Base-by-base conservation (phyloP, 2,329 filamentous ascomycete genomes). In the Clarireedia homoeocarpa region DNA sequence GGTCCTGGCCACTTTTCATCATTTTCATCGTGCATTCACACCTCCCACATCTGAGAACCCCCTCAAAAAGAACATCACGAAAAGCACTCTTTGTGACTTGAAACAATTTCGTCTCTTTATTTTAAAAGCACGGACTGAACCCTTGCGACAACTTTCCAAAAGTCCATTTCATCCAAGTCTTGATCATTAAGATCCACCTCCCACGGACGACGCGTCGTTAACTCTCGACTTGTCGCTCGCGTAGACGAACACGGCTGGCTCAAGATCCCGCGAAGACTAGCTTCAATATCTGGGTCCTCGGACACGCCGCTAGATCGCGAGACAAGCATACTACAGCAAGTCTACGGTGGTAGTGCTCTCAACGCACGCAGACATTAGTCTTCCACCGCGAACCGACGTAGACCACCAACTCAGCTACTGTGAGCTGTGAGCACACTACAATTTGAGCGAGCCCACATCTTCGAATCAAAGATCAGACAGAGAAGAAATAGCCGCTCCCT, bases 381-480 rank as follows among this genome's bases (percentile, higher is more conserved):
- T n/a, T 24, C 6, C 42, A n/a, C 20, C 20, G 39, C 47, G 53
- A 49, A 58, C 26, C 59, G 54, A 56, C 38, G 57, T 58, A 36
- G 44, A 55, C 47, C 54, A 57, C 47, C 54, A 57, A 53, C 44
- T 20, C 34, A 39, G 17, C 27, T 46, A 46, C 44, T 30, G 17
- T 20, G 38, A 34, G 48, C 51, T 60, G 55, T 20, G 27, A 30
- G 10, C 27, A 30, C 27, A 30, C 27, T 10, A 30, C 27, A 10
- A 30, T 30, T 30, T 10, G 27, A 30, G 27, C 49, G 56, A 59
- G 51, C 55, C 44, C 44, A 61, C 51, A 24, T 40, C 48, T 53
- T 59, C 26, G 50, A 57, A 58, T 58, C 59, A 62, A 62, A 61
- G 57, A 63, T 64, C 59, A 44, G 59, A 61, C 63, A 60, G 59